Evolutionary conservation across 2,329 filamentous ascomycete genomes (phyloP).

Genomic region (Dothideomycetes sp.): DNA sequence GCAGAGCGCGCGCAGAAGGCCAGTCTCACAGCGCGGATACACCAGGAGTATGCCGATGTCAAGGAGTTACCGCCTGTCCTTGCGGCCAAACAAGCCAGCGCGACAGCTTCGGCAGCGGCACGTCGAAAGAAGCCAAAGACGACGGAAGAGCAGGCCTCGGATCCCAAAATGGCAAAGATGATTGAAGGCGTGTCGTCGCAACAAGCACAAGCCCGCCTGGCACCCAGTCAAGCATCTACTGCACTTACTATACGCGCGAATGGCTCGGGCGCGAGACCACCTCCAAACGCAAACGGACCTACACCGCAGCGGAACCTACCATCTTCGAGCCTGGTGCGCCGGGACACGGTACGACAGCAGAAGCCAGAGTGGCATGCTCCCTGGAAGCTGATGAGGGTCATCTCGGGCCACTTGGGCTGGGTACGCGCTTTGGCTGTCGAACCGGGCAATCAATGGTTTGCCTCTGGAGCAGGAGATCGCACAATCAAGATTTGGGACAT

Average conservation of each 20-base stretch:
- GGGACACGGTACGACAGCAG: slow-evolving; percentile 53
- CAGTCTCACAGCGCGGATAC: slow-evolving; percentile 47
- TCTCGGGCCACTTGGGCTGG: slow-evolving; percentile 94
- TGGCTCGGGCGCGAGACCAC: slow-evolving; percentile 29
- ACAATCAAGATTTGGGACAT: slow-evolving; percentile 99
- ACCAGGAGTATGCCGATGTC: slow-evolving; percentile 66
- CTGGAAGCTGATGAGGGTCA: slow-evolving; percentile 97
- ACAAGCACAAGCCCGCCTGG: slow-evolving; percentile 29
- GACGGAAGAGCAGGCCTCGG: slow-evolving; percentile 38
- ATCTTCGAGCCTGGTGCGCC: slow-evolving; percentile 48
- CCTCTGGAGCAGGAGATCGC: slow-evolving; percentile 84
- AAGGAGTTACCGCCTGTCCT: slow-evolving; percentile 66
- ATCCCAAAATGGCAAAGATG: slow-evolving; percentile 52
- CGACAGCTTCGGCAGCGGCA: slow-evolving; percentile 43
- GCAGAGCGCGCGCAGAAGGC: slow-evolving; percentile 32
- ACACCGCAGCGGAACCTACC: slow-evolving; percentile 39
- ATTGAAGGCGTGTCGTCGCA: slow-evolving; percentile 48
- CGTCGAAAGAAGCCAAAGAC: slow-evolving; percentile 51
- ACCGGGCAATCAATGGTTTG: slow-evolving; percentile 96
- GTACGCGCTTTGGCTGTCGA: slow-evolving; percentile 83
- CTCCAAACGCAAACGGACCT: slow-evolving; percentile 46
- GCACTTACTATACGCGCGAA: slow-evolving; percentile 44
- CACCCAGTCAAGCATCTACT: slow-evolving; percentile 37
- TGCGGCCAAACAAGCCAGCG: slow-evolving; percentile 65
- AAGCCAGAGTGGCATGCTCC: slow-evolving; percentile 95